Base-by-base conservation (phyloP, 352 stramenopile species). In the Pythium aquatile region DNA sequence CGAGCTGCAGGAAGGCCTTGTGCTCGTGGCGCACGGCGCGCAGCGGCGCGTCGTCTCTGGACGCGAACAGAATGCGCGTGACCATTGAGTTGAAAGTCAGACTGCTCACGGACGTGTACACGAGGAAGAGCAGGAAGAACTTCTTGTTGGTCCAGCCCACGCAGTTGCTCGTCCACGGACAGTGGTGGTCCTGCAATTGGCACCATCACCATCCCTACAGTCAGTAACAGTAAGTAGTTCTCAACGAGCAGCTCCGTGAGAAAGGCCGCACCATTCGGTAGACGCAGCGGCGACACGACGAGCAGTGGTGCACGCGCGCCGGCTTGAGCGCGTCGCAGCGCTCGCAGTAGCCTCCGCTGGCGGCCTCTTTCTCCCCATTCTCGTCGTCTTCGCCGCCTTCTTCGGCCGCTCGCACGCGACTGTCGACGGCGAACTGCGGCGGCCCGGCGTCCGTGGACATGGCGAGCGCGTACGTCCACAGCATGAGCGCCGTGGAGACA, bases 71-170 rank as follows among this genome's bases (percentile, higher is more conserved):
- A 5, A 84, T 42, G 24, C 59, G 48, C 44, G 65, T 59, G 32
- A 53, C 65, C 62, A 91, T 87, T 1, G 58, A 49, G 52, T 75
- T 80, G 59, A 91, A 93, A 14, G 73, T 37, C 42, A 89, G 65
- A 39, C 80, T 90, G 58, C 83, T 88, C 26, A 85, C 33, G 4
- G 83, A 75, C 58, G 87, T 90, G 74, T 94, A 93, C 1, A 88
- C 14, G 20, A 93, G 64, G 61, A 93, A 93, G 46, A 93, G 80
- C 63, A 93, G 37, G 56, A 93, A 93, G 70, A 75, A 82, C 72
- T 92, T 94, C 60, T 96, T 93, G 72, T 92, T 96, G 69, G 71
- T 79, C 73, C 73, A 88, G 7, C 78, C 87, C n/a, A 96, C 81
- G 70, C 87, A 96, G 63, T 94, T 96, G 67, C 74, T 83, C 4